Evolutionary conservation across 129 eudicot genomes (phyloP), one percentile per base, ranked within the genome.

Genomic region (Arctium minus): DNA sequence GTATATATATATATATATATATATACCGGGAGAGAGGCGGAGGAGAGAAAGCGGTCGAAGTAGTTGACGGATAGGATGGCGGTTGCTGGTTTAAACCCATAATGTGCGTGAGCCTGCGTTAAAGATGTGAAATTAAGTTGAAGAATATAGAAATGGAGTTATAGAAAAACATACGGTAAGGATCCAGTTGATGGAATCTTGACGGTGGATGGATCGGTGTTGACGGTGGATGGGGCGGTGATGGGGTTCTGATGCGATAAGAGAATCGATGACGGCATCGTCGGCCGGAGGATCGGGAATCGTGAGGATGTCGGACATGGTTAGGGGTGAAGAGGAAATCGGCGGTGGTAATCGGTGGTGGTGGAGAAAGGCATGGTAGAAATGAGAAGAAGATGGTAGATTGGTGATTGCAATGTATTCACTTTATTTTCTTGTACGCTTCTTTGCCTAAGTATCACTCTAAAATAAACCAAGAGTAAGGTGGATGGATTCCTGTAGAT

Each of bases 31-130:
- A 81, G 86, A 2, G 74, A 32, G 15, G 72, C 46, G 13, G 79
- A 6, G 40, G 88, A 77, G 50, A 84, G 88, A 29, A 87, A 76
- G 0, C 90, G 90, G 78, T 87, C 90, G 10, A 84, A 72, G 56
- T 87, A 87, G 80, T 77, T 87, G 86, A 87, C 74, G 69, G 90
- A 84, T 83, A 87, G 86, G 8, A 76, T 17, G 32, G 90, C 88
- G 7, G 90, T 87, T 13, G 53, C 88, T 6, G 88, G 90, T 73
- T 64, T 73, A 85, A 87, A 87, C n/a, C 56, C 70, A 74, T 76
- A 84, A 53, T 84, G 86, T 32, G 83, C 42, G 33, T 78, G 86
- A 15, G 82, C 90, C 90, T 87, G 81, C 53, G 27, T 30, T 22
- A 8, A 48, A 60, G 65, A 56, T 56, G 29, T 60, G 29, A 60